Evolutionary conservation across 371 early-diverging fungal species (phyloP), one percentile per base, ranked within the genome.

Genomic region (Zychaea mexicana): DNA sequence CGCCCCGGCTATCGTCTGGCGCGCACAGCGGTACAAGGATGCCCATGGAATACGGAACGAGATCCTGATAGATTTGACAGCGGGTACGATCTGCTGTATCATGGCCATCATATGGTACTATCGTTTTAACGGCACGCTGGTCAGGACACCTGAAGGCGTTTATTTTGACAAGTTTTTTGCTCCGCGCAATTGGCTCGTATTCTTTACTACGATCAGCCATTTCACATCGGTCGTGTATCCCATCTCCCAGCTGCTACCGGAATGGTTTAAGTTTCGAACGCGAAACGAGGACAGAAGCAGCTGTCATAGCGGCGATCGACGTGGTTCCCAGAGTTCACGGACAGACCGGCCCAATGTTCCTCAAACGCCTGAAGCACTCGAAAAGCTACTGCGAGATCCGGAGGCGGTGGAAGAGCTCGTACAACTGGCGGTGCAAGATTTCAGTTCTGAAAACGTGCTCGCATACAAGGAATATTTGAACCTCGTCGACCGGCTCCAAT

Each of bases 41-140:
- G 66, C 71, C 0, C 73, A 81, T 42, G 77, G 77, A 17, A 72
- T 81, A 13, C 67, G 76, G 17, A 69, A 64, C n/a, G 81, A 81
- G 53, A 54, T 81, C 15, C 60, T 72, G 38, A 53, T 71, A 2
- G 66, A 69, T 27, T 46, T 65, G 15, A 31, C 49, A 13, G 33
- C 73, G 2, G 72, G 74, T 17, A 28, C 74, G 8, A 71, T 73
- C 1, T 66, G 64, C 12, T 74, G 67, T 59, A 46, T 71, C 9
- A 12, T 78, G 2, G 73, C 69, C 32, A 22, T 71, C 9, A 38
- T 76, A 7, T 76, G 76, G 70, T 62, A 62, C 24, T 24, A 32
- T 13, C 2, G 7, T 5, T 17, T 64, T 3, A 65, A 60, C 28
- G 54, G 45, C 2, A 53, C 31, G 0, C 38, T 49, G 12, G n/a